These are phyloP conservation scores for Pseudevernia furfuracea DNA, from an alignment of 495 filamentous ascomycete species.

Conservation along the genomic window DNA sequence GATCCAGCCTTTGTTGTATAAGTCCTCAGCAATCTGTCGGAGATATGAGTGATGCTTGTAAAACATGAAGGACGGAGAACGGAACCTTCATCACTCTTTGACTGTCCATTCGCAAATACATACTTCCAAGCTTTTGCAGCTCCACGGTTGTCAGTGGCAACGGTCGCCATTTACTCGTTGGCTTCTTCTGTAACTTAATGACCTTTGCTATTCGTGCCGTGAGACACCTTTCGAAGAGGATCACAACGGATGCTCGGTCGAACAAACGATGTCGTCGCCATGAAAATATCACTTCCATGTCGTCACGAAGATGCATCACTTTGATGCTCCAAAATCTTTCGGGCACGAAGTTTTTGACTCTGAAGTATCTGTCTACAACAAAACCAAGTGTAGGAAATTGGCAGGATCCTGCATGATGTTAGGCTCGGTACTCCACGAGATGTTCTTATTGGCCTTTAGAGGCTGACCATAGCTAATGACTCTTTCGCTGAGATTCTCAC, in stretches of 20 bases:
- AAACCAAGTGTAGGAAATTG: conserved; percentile 97
- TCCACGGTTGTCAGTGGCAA: conserved; percentile 95
- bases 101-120: conserved; percentile 76
- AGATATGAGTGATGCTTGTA: neutral
- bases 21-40: conserved; percentile 60
- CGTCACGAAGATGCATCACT: conserved; percentile 68
- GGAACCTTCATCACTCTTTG: conserved; percentile 72
- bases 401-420: conserved; percentile 62
- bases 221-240: conserved; percentile 82
- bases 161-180: conserved; percentile 89
- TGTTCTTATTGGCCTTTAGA: neutral
- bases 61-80: neutral
- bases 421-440: conserved; percentile 8
- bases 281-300: conserved; percentile 72
- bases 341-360: conserved; percentile 85
- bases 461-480: conserved; percentile 77
- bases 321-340: conserved; percentile 90
- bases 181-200: conserved; percentile 75
- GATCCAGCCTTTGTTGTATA: conserved; percentile 93
- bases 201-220: conserved; percentile 70
- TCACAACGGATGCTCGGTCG: conserved; percentile 70
- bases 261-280: conserved; percentile 83
- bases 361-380: conserved; percentile 90
- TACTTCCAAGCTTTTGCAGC: conserved; percentile 90
- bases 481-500: conserved; percentile 51